Evolutionary conservation across 495 filamentous ascomycete species (phyloP).

Genomic region (Podospora pseudocomata): DNA sequence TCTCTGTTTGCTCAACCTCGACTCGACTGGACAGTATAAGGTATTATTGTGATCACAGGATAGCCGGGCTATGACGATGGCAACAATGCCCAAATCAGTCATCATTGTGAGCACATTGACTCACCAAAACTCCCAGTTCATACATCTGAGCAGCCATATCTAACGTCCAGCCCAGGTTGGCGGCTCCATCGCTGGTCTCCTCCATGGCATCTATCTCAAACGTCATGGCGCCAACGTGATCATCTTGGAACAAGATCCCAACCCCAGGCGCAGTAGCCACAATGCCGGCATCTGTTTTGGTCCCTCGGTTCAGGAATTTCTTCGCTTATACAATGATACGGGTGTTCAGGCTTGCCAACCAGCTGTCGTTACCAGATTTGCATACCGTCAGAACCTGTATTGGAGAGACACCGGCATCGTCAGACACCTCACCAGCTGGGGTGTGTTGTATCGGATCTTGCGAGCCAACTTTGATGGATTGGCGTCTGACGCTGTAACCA

Average conservation of each 20-base stretch:
- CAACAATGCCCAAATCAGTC: slow-evolving; percentile 9
- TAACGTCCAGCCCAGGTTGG: slow-evolving; percentile 25
- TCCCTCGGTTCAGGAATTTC: slow-evolving; percentile 14
- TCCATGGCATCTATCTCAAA: slow-evolving; percentile 40
- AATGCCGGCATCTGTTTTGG: slow-evolving; percentile 49
- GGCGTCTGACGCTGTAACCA: slow-evolving; percentile 24
- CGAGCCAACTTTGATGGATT: slow-evolving; percentile 50
- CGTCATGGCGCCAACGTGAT: slow-evolving; percentile 39
- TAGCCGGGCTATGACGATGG: neutral
- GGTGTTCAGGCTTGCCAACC: slow-evolving; percentile 12
- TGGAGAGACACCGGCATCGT: slow-evolving; percentile 6
- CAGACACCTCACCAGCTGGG: slow-evolving; percentile 46
- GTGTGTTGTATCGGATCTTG: slow-evolving; percentile 45
- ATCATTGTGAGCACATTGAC: slow-evolving; percentile 14
- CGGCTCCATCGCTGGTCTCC: slow-evolving; percentile 37
- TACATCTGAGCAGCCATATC: neutral
- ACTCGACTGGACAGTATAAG: neutral
- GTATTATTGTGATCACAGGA: neutral
- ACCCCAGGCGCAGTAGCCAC: slow-evolving; percentile 39
- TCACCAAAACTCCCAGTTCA: neutral
- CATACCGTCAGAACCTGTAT: slow-evolving; percentile 15
- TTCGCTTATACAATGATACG: slow-evolving; percentile 23
- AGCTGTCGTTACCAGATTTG: neutral
- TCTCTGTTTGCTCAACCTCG: neutral
- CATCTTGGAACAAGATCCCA: slow-evolving; percentile 47